Evolutionary conservation across 225 moss, liverwort and hornwort genomes (phyloP).

Genomic region (Anthoceros angustus): DNA sequence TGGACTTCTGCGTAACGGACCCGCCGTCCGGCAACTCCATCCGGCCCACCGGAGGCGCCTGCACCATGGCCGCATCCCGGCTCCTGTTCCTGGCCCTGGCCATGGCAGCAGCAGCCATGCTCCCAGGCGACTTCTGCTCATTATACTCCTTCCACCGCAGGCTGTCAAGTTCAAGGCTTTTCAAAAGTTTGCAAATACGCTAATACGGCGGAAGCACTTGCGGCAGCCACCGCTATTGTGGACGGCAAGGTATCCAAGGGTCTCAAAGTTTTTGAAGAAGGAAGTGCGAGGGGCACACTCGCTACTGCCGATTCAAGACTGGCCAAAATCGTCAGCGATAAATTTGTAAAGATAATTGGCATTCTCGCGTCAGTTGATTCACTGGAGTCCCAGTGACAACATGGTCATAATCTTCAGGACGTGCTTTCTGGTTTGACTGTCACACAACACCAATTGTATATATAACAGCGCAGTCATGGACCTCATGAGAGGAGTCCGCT

Average conservation of each 20-base stretch:
- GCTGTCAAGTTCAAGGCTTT: slow-evolving; percentile 73
- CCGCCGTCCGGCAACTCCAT: no score
- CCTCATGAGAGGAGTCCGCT: slow-evolving; percentile 73
- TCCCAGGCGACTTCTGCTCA: no score
- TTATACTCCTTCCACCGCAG: slow-evolving; percentile 7
- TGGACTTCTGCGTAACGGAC: no score
- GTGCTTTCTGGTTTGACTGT: neutral
- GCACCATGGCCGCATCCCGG: no score
- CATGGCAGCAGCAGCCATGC: no score
- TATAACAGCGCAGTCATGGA: slow-evolving; percentile 57
- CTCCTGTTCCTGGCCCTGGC: no score
- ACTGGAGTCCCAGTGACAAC: neutral
- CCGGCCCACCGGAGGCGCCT: no score
- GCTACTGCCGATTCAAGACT: slow-evolving; percentile 76
- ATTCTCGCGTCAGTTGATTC: neutral
- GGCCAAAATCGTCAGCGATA: slow-evolving; percentile 65
- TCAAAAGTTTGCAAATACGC: slow-evolving; percentile 79
- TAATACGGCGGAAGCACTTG: slow-evolving; percentile 71
- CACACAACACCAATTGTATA: slow-evolving; percentile 54
- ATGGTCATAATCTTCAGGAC: neutral
- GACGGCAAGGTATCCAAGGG: slow-evolving; percentile 77
- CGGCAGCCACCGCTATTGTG: slow-evolving; percentile 60
- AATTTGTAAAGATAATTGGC: slow-evolving; percentile 25
- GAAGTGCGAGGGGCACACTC: slow-evolving; percentile 51
- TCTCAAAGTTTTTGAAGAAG: slow-evolving; percentile 55